These are phyloP conservation scores for Scedosporium dehoogii DNA, from an alignment of 2,329 filamentous ascomycete genomes.

Conservation along the genomic window DNA sequence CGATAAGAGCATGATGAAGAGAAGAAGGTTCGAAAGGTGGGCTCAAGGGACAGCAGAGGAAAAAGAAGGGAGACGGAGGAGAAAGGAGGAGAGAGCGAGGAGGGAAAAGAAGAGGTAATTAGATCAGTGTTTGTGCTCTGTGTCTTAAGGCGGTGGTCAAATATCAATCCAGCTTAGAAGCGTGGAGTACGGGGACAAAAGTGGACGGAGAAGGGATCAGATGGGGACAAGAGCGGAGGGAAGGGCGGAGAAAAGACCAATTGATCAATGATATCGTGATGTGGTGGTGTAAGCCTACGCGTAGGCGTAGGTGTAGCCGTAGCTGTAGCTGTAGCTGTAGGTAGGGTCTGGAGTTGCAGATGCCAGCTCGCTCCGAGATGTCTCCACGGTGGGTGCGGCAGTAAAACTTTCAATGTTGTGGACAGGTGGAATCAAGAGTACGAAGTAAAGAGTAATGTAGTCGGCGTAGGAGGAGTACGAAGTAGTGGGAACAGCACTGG, in stretches of 20 bases:
- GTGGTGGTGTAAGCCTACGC: background rate
- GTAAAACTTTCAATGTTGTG: too few species aligned
- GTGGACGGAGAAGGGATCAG: background rate
- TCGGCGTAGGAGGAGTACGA: too few species aligned
- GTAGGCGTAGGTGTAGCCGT: background rate
- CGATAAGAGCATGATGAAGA: conserved; percentile 2
- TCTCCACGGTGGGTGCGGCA: too few species aligned
- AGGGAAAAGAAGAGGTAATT: background rate
- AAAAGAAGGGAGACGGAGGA: background rate
- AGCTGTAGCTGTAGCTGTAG: too few species aligned
- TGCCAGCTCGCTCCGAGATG: too few species aligned
- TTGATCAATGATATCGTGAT: background rate
- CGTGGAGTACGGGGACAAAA: background rate
- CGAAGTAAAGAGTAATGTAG: too few species aligned
- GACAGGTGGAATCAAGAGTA: too few species aligned
- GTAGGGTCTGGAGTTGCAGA: too few species aligned
- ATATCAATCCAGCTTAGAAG: background rate
- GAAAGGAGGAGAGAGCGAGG: background rate
- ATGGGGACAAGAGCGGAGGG: background rate
- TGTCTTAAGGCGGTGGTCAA: background rate
- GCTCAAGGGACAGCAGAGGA: background rate
- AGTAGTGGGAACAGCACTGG: too few species aligned
- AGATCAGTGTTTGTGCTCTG: background rate
- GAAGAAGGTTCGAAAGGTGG: background rate
- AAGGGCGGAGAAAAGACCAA: background rate